Evolutionary conservation across 1,284 basidiomycete genomes (phyloP), one percentile per base, ranked within the genome.

Genomic region (Ganoderma meredithae): DNA sequence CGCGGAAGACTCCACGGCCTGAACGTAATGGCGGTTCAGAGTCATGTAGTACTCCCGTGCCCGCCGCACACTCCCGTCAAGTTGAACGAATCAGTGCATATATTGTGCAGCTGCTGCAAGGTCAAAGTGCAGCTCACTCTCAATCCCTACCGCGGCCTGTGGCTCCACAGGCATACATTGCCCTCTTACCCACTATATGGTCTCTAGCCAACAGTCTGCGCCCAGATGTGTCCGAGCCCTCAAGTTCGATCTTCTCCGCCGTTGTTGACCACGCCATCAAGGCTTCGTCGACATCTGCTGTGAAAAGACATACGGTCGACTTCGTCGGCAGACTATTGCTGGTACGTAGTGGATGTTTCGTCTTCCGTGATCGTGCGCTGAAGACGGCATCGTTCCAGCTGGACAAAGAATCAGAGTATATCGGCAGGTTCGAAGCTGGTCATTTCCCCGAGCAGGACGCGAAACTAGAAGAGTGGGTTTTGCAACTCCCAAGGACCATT

Each of bases 161-260:
- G 61, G 84, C 87, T 13, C 80, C 88, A 0, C 76, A 84, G n/a
- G 84, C 89, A 15, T 97, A 96, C 80, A 75, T 80, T 3, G 85
- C 90, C 1, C 83, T 97, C 39, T 82, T 96, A 25, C 95, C 95
- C 1, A 93, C 95, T 1, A 84, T 97, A 56, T 97, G 95, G 94
- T 87, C 90, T 33, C 81, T 98, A 58, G 77, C 96, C 62, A 90
- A 87, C 75, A 85, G 81, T 60, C 65, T 71, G 41, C 64, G 71
- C 22, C 58, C 72, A 64, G 71, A 76, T 61, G 71, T 73, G n/a
- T 72, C 67, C 43, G 72, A 78, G n/a, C 60, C 71, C 67, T 77
- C 81, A 62, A 75, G 71, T 70, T 81, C 81, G 63, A 82, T 87
- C 66, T 79, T 91, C 53, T 77, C 77, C 56, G 88, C 86, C 19